Evolutionary conservation across 192 early-diverging fungal species (phyloP).

Genomic region (Entomortierella beljakovae): DNA sequence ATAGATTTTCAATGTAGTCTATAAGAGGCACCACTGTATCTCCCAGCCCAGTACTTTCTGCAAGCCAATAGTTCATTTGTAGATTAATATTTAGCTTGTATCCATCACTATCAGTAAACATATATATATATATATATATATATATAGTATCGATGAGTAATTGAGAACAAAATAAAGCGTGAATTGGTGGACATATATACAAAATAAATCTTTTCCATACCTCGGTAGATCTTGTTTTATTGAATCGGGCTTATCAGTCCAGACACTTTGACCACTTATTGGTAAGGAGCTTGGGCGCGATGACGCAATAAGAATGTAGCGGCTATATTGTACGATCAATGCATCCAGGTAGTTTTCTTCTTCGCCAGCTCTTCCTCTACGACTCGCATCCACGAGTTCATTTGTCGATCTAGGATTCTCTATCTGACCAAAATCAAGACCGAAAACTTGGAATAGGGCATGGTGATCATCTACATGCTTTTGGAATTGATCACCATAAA

Average conservation of each 20-base stretch:
- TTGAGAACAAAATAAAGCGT: neutral
- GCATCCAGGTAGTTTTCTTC: conserved; percentile 31
- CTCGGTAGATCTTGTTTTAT: conserved; percentile 14
- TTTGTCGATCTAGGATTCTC: conserved; percentile 22
- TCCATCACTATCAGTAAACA: conserved; percentile 16
- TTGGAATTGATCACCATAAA: conserved; percentile 25
- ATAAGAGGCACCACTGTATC: conserved; percentile 52
- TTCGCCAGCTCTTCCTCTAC: neutral
- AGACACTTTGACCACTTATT: conserved; percentile 18
- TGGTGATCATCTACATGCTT: conserved; percentile 37
- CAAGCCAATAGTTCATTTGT: conserved; percentile 53
- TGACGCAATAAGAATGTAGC: conserved; percentile 43
- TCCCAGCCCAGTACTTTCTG: conserved; percentile 39
- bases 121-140: neutral
- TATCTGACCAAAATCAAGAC: conserved; percentile 12
- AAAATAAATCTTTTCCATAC: neutral
- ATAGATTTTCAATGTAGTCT: conserved; percentile 46
- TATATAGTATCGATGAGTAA: neutral
- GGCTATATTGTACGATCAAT: conserved; percentile 34
- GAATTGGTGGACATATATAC: neutral
- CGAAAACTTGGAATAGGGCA: conserved; percentile 15
- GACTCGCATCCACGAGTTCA: conserved; percentile 18
- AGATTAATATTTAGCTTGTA: conserved; percentile 45
- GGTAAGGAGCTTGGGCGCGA: conserved; percentile 52
- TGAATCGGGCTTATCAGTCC: neutral